These are phyloP conservation scores for Aphanomyces stellatus DNA, from an alignment of 352 stramenopile genomes.

Conservation along the genomic window DNA sequence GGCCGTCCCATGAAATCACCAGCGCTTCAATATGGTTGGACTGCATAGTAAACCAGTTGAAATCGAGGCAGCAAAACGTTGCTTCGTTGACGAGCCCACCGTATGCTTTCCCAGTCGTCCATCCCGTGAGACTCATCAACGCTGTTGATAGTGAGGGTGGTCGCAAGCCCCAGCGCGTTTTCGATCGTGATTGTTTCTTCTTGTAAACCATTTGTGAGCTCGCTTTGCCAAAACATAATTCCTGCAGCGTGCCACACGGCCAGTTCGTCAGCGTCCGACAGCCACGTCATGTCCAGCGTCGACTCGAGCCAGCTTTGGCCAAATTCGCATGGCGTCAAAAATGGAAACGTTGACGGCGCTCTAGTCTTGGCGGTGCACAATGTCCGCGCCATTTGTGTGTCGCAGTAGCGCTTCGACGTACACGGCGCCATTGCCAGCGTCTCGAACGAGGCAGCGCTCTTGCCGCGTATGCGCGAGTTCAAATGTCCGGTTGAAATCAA, in stretches of 20 bases:
- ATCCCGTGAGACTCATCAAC: background rate
- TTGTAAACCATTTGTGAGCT: conserved; percentile 5
- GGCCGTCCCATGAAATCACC: background rate
- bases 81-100: conserved; percentile 1
- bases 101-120: conserved; percentile 3
- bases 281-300: background rate
- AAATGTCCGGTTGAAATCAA: conserved; percentile 17
- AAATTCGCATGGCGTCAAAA: background rate
- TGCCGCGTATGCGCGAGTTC: conserved; percentile 16
- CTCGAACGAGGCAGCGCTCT: background rate
- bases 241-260: background rate
- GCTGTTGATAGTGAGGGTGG: background rate
- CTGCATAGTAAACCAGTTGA: background rate
- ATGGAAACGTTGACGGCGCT: background rate
- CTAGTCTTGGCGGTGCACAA: background rate
- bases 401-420: conserved; percentile 14
- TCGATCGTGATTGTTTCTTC: conserved; percentile 2
- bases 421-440: conserved; percentile 10
- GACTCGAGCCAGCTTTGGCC: background rate
- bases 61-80: background rate
- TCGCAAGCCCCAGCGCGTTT: conserved; percentile 4
- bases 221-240: background rate
- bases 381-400: background rate
- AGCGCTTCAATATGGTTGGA: background rate
- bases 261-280: background rate